Evolutionary conservation across 129 eudicot species (phyloP).

Genomic region (Calendula officinalis): DNA sequence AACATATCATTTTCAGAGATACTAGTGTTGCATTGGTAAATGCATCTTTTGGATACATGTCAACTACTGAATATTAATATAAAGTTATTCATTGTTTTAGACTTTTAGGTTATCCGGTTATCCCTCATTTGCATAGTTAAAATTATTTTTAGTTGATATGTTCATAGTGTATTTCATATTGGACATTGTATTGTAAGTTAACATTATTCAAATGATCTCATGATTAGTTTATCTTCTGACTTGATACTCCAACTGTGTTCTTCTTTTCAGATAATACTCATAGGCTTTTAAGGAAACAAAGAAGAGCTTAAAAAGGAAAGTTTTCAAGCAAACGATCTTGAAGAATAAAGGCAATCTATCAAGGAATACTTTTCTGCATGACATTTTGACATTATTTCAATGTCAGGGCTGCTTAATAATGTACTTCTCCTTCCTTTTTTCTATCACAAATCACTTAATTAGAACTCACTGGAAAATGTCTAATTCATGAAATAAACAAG

Average conservation of each 20-base stretch:
- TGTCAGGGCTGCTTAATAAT: conserved; percentile 84
- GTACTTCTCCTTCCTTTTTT: conserved; percentile 40
- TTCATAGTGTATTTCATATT: not conserved
- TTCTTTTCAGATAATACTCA: conserved; percentile 35
- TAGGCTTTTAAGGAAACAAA: conserved; percentile 32
- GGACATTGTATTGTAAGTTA: not conserved
- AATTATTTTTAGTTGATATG: not conserved
- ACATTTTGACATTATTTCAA: conserved; percentile 56
- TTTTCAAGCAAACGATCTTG: conserved; percentile 32
- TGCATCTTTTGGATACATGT: not conserved
- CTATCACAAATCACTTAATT: not conserved
- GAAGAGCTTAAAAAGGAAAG: conserved; percentile 29
- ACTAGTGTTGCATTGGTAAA: not conserved
- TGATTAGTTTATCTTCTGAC: conserved; percentile 16
- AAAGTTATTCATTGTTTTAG: conserved; percentile 1
- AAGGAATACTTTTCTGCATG: conserved; percentile 61
- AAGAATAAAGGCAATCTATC: conserved; percentile 36
- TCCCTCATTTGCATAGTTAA: not conserved
- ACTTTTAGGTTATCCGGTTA: not conserved
- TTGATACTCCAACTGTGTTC: conserved; percentile 25
- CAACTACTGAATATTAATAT: not conserved
- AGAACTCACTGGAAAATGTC: not conserved
- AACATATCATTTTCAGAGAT: not conserved
- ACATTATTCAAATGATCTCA: conserved; percentile 9
- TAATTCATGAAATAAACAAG: not conserved